phyloP scores from a whole-genome alignment of 106 monocot species.

The Dendrobium chrysotoxum region DNA sequence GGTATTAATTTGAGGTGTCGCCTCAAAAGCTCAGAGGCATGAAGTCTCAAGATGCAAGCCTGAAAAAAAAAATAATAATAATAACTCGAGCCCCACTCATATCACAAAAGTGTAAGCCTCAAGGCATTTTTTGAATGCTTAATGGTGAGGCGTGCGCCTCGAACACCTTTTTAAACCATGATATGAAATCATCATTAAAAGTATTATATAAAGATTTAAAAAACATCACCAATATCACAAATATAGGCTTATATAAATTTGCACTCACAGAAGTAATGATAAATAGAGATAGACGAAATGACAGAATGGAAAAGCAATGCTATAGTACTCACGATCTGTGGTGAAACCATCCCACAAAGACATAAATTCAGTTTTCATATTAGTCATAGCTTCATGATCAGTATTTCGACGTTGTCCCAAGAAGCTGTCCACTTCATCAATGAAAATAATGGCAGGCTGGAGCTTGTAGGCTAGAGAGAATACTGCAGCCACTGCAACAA shows the following conservation, averaged over 20 bases:
- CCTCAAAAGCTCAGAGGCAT: too few species aligned
- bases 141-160: too few species aligned
- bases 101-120: too few species aligned
- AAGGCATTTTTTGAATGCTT: too few species aligned
- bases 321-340: slow-evolving; percentile 46
- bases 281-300: background rate
- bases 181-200: too few species aligned
- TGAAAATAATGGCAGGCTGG: slow-evolving; percentile 95
- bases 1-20: too few species aligned
- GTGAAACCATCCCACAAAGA: slow-evolving; percentile 99
- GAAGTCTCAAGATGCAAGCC: too few species aligned
- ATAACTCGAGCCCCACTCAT: too few species aligned
- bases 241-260: background rate
- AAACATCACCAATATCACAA: too few species aligned
- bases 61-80: too few species aligned
- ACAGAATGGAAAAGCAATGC: background rate
- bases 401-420: slow-evolving; percentile 83
- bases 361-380: slow-evolving; percentile 99
- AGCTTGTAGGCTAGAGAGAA: slow-evolving; percentile 86
- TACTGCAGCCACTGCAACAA: slow-evolving; percentile 77
- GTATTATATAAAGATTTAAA: too few species aligned
- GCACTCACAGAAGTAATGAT: background rate
- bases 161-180: too few species aligned
- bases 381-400: slow-evolving; percentile 92
- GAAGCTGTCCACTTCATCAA: slow-evolving; percentile 97